phyloP scores from a whole-genome alignment of 352 stramenopile species.

The Pythium folliculosum region DNA sequence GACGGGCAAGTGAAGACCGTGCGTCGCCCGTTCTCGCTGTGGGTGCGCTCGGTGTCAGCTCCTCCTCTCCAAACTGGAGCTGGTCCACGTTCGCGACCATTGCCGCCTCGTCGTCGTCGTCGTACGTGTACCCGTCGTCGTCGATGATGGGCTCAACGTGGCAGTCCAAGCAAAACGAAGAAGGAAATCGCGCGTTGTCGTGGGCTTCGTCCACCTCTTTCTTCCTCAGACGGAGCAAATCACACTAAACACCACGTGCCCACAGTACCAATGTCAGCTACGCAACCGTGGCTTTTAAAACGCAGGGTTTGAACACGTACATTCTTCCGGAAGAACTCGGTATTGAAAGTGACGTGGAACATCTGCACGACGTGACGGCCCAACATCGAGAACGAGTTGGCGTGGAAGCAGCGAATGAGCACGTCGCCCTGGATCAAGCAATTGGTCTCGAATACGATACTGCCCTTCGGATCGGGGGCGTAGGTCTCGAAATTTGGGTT shows the following conservation, averaged over 20 bases:
- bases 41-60: slow-evolving; percentile 4
- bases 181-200: slow-evolving; percentile 35
- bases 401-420: slow-evolving; percentile 72
- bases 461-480: slow-evolving; percentile 24
- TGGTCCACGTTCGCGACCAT: not conserved
- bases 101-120: slow-evolving; percentile 10
- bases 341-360: slow-evolving; percentile 88
- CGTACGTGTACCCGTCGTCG: slow-evolving; percentile 1
- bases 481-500: slow-evolving; percentile 36
- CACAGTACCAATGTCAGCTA: too few species aligned
- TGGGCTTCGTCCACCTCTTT: slow-evolving; percentile 37
- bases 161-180: slow-evolving; percentile 32
- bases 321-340: slow-evolving; percentile 74
- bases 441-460: slow-evolving; percentile 56
- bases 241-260: slow-evolving; percentile 12
- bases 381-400: slow-evolving; percentile 68
- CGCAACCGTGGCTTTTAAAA: not conserved
- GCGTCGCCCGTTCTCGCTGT: slow-evolving; percentile 1
- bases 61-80: slow-evolving; percentile 4
- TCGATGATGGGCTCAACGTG: slow-evolving; percentile 19
- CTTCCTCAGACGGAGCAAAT: slow-evolving; percentile 32
- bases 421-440: slow-evolving; percentile 73
- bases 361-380: slow-evolving; percentile 83
- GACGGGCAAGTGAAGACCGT: not conserved
- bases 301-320: slow-evolving; percentile 28